Percentiles rank a stretch among this genome's conserved stretches.
Evolutionary conservation across 805 yeast genomes (phyloP).

Genomic region (Hanseniaspora meyeri): DNA sequence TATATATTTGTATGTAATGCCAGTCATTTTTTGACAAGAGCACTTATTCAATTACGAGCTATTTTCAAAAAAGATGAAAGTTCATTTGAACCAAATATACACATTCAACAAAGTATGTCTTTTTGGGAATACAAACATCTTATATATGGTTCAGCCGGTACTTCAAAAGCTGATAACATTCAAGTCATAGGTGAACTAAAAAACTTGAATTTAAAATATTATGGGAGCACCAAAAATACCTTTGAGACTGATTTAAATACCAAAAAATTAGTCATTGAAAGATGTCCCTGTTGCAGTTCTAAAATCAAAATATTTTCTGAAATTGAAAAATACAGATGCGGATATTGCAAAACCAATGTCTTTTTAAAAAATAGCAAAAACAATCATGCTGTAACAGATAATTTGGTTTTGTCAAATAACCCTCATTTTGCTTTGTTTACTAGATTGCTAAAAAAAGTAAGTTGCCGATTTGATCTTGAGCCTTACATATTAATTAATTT

Average conservation of each 20-base stretch:
- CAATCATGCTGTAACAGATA: background rate
- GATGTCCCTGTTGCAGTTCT: constrained; percentile 40
- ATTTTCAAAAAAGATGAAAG: no score
- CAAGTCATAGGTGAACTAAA: background rate
- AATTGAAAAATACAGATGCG: constrained; percentile 40
- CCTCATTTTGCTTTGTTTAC: background rate
- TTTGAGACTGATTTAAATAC: background rate
- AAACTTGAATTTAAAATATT: background rate
- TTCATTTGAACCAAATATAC: background rate
- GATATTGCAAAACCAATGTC: constrained; percentile 46
- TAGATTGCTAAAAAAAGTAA: background rate
- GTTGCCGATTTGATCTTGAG: background rate
- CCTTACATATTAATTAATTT: background rate
- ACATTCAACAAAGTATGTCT: background rate
- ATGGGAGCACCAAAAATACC: background rate
- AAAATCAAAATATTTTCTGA: constrained; percentile 30
- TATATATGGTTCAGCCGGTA: background rate
- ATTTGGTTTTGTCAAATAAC: background rate
- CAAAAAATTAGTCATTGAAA: background rate
- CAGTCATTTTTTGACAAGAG: no score
- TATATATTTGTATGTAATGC: no score
- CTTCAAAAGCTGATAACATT: background rate
- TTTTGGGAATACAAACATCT: background rate
- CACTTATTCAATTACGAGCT: no score
- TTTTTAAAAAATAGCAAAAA: constrained; percentile 17